phyloP scores from a whole-genome alignment of 768 basidiomycete species.

The Lentinula raphanica region DNA sequence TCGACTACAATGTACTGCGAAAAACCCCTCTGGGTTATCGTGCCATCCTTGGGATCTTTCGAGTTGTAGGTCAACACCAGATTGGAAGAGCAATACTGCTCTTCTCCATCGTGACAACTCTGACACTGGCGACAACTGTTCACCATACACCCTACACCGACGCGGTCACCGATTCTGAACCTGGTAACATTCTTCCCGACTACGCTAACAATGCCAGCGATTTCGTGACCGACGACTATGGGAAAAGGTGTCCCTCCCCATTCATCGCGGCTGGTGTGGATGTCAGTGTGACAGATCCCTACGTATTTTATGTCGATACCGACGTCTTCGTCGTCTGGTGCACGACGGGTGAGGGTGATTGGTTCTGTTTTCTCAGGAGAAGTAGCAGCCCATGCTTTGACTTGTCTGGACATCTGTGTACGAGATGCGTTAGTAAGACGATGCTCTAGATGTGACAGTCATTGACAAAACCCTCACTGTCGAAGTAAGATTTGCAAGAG shows the following conservation, averaged over 20 bases:
- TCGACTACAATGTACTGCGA: slow-evolving; percentile 38
- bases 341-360: neutral
- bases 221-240: slow-evolving; percentile 46
- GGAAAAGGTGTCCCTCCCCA: slow-evolving; percentile 30
- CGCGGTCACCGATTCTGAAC: slow-evolving; percentile 54
- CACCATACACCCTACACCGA: slow-evolving; percentile 47
- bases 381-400: slow-evolving; percentile 2
- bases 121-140: slow-evolving; percentile 45
- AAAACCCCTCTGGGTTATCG: slow-evolving; percentile 43
- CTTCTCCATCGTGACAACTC: slow-evolving; percentile 44
- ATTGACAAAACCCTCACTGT: no score
- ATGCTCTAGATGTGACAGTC: no score
- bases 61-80: slow-evolving; percentile 33
- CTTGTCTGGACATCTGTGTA: neutral
- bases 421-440: no score
- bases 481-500: no score
- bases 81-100: slow-evolving; percentile 38
- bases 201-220: slow-evolving; percentile 45
- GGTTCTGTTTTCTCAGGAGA: neutral
- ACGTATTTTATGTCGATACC: slow-evolving; percentile 51
- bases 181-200: slow-evolving; percentile 51
- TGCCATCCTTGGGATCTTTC: slow-evolving; percentile 36
- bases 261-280: slow-evolving; percentile 33
- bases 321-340: slow-evolving; percentile 47
- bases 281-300: slow-evolving; percentile 51